A percentile compares a stretch with the other conserved stretches of the same genome.
phyloP scores from a whole-genome alignment of 2,329 filamentous ascomycete genomes.

The Hirsutella thompsonii region DNA sequence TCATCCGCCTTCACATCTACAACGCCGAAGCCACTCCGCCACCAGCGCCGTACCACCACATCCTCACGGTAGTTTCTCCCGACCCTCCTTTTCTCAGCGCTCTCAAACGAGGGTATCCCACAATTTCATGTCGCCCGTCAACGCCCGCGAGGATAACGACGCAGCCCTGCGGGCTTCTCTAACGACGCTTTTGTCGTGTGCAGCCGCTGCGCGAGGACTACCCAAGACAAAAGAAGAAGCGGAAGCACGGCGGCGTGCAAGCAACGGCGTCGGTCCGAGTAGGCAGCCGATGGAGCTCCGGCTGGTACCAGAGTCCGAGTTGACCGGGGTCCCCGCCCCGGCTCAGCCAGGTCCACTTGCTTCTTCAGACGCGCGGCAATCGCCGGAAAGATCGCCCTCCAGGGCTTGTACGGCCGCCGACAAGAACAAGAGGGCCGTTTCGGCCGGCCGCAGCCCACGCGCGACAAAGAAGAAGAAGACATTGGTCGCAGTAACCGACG shows the following conservation, averaged over 20 bases:
- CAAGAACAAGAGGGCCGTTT: constrained; percentile 36
- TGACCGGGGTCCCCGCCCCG: constrained; percentile 26
- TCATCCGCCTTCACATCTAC: constrained; percentile 52
- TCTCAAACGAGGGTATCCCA: constrained; percentile 33
- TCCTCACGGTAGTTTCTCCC: constrained; percentile 34
- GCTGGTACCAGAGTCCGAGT: constrained; percentile 47
- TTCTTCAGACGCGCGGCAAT: constrained; percentile 13
- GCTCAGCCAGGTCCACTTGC: constrained; percentile 7
- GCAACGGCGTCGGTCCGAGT: constrained; percentile 29
- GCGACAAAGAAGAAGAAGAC: constrained; percentile 49
- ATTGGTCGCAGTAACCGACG: constrained; percentile 18
- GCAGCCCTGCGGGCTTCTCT: constrained; percentile 83
- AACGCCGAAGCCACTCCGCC: constrained; percentile 35
- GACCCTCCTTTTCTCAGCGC: constrained; percentile 34
- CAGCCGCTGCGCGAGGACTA: constrained; percentile 73
- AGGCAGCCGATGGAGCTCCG: constrained; percentile 44
- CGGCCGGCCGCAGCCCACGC: constrained; percentile 26
- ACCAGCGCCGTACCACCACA: constrained; percentile 35
- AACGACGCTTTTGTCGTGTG: constrained; percentile 92
- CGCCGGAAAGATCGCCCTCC: constrained; percentile 16
- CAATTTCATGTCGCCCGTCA: constrained; percentile 57
- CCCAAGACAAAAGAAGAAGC: constrained; percentile 48
- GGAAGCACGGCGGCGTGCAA: constrained; percentile 19
- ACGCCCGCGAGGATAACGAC: constrained; percentile 76
- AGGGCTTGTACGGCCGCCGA: constrained; percentile 17